phyloP scores from a whole-genome alignment of 495 filamentous ascomycete species.

The Clohesyomyces aquaticus region DNA sequence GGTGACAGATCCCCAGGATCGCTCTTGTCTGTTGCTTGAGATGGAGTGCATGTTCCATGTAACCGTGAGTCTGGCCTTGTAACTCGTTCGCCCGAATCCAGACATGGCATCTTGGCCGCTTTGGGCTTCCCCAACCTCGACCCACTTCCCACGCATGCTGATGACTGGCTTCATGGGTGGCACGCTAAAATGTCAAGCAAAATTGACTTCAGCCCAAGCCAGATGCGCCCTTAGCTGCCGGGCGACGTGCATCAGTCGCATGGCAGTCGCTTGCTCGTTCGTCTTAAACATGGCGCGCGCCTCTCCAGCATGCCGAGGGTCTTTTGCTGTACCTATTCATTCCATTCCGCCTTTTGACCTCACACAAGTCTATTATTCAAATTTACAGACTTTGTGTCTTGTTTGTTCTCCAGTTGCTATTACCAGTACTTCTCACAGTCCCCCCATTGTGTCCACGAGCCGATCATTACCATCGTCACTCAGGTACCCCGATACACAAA shows the following conservation, averaged over 20 bases:
- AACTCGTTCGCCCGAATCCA: background rate
- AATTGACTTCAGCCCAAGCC: slow-evolving; percentile 2
- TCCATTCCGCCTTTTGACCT: too few species aligned
- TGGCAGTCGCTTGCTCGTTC: background rate
- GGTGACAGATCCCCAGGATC: background rate
- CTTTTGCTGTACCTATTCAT: slow-evolving; percentile 3
- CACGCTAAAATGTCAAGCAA: background rate
- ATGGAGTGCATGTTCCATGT: background rate
- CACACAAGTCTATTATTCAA: too few species aligned
- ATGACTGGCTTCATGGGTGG: slow-evolving; percentile 1
- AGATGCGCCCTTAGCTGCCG: slow-evolving; percentile 7
- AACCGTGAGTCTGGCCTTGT: background rate
- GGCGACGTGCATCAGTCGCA: background rate
- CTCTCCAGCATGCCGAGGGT: slow-evolving; percentile 10
- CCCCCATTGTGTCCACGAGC: too few species aligned
- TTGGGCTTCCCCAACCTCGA: background rate
- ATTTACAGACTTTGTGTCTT: too few species aligned
- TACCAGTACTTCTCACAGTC: too few species aligned
- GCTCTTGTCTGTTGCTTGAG: background rate
- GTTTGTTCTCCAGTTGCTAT: too few species aligned
- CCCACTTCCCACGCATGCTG: background rate
- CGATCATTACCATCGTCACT: too few species aligned
- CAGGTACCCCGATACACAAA: too few species aligned
- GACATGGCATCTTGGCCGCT: background rate
- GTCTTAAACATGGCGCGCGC: slow-evolving; percentile 9